Evolutionary conservation across 208 protist genomes (phyloP), one percentile per base, ranked within the genome.

Genomic region (Phytomonas sp.): DNA sequence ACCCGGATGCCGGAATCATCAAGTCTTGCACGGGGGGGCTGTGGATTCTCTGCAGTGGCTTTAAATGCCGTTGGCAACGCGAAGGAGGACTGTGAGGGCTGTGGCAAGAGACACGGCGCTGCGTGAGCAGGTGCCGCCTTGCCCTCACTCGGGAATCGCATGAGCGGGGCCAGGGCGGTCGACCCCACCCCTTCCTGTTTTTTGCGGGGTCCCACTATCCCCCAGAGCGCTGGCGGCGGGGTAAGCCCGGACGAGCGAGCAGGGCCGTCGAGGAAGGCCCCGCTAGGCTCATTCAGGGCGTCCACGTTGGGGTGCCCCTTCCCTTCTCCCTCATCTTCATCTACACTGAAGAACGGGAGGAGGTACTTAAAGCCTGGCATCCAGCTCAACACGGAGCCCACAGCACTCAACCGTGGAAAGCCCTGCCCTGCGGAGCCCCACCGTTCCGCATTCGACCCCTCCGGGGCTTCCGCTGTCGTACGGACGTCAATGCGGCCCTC

Each of bases 321-420:
- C 40, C 40, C 14, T 12, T 10, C 40, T 12, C 14, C 40, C 40
- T 49, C 40, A 4, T 12, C 14, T 12, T 10, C 40, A 10, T 49
- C 40, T 12, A 16, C 40, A 12, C 40, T 49, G 62, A 76, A 80
- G 29, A 75, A 34, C 26, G 26, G 74, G 19, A 49, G 60, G 26
- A 80, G 49, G 64, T 78, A 34, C 12, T 73, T 62, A 31, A 85
- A 81, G 6, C 80, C 80, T 4, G 80, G 80, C 36, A 85, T 3
- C 80, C 74, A 79, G 60, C 72, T 73, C 26, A 85, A 56, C 37
- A 74, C 73, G 30, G 75, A 67, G 60, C 74, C 80, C 2, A 80
- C n/a, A 14, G 66, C 63, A 66, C 71, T 77, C 64, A 77, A 73
- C 8, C 70, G 77, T 0, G 77, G 74, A 7, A 77, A 32, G 60